These are phyloP conservation scores for Colletotrichum sublineola DNA, from an alignment of 2,329 filamentous ascomycete genomes.

Conservation along the genomic window DNA sequence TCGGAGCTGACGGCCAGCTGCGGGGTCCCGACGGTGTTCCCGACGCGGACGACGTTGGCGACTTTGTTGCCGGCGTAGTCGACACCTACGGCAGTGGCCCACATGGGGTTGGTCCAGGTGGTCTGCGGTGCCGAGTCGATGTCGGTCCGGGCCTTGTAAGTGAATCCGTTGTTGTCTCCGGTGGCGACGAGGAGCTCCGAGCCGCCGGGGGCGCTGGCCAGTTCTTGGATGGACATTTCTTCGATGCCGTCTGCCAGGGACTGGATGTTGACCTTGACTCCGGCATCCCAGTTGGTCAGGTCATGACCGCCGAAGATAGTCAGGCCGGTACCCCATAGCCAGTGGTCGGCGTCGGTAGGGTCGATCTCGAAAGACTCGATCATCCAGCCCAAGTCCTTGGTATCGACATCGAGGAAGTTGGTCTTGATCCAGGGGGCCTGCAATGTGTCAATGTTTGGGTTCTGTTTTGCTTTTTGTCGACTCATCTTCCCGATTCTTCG, in stretches of 20 bases:
- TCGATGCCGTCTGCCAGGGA: constrained; percentile 68
- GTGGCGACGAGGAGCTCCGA: constrained; percentile 66
- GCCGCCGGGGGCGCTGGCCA: constrained; percentile 64
- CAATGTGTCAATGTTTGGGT: neutral
- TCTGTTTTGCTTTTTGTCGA: neutral
- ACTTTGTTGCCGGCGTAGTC: constrained; percentile 63
- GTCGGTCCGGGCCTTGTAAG: constrained; percentile 54
- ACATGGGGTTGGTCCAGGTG: constrained; percentile 62
- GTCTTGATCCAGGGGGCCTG: constrained; percentile 67
- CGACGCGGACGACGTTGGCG: constrained; percentile 63
- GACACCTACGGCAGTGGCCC: constrained; percentile 60
- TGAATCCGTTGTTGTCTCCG: constrained; percentile 66
- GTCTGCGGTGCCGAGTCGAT: constrained; percentile 59
- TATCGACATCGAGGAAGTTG: constrained; percentile 61
- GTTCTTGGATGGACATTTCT: constrained; percentile 63
- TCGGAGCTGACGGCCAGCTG: constrained; percentile 64
- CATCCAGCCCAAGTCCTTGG: constrained; percentile 71
- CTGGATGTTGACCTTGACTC: constrained; percentile 57
- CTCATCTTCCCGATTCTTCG: too few species aligned
- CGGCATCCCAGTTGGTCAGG: constrained; percentile 66
- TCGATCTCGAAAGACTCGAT: constrained; percentile 70
- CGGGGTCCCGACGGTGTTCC: constrained; percentile 57
- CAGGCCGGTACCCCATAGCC: constrained; percentile 70
- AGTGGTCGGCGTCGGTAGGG: constrained; percentile 70
- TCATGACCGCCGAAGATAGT: constrained; percentile 68